Evolutionary conservation across 768 basidiomycete genomes (phyloP).

Genomic region (Mycena vitilis): DNA sequence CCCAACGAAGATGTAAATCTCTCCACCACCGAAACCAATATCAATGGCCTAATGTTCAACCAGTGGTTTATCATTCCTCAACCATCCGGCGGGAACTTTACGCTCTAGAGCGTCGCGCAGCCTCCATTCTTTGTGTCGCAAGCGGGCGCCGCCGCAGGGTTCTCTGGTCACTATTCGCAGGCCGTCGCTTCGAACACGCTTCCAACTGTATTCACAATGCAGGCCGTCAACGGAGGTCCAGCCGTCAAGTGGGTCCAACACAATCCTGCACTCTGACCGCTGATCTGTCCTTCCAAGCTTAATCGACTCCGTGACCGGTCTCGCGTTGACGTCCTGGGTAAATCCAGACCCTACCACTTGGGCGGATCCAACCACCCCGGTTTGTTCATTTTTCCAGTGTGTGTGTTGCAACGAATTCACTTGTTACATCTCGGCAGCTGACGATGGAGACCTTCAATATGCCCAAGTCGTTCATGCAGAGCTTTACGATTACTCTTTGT

Average conservation of each 20-base stretch:
- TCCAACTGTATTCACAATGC: background rate
- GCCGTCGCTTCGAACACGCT: background rate
- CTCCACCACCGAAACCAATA: background rate
- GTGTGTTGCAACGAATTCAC: background rate
- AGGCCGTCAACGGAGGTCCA: background rate
- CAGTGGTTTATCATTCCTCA: background rate
- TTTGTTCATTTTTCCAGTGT: background rate
- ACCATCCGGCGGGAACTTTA: background rate
- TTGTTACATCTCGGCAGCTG: background rate
- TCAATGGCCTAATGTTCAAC: background rate
- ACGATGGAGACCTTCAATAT: background rate
- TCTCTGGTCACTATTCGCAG: background rate
- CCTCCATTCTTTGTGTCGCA: background rate
- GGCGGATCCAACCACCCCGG: background rate
- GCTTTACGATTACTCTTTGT: background rate
- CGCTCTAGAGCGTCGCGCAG: background rate
- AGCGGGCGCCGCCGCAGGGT: background rate
- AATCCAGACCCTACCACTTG: background rate
- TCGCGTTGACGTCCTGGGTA: background rate
- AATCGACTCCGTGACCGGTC: background rate
- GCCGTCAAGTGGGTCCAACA: background rate
- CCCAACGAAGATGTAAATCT: background rate
- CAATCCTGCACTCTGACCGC: no score
- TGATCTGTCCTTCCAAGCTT: background rate
- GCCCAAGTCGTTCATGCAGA: constrained; percentile 4